phyloP scores from a whole-genome alignment of 768 basidiomycete genomes.

The Coprinopsis cinerea region DNA sequence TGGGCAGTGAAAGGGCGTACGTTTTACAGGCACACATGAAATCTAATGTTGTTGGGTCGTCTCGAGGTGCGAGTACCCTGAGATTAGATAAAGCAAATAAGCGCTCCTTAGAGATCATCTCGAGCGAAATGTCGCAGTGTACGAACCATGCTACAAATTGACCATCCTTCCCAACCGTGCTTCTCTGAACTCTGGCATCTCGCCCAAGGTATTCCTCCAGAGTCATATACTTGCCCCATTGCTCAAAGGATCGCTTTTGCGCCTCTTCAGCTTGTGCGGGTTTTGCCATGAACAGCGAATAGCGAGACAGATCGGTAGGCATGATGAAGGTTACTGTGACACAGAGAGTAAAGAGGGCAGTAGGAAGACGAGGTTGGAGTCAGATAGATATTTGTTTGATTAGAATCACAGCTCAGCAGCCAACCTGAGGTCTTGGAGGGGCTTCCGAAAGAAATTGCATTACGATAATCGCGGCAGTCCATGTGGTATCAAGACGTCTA shows the following conservation, averaged over 20 bases:
- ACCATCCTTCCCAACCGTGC: slow-evolving; percentile 40
- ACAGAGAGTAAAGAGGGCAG: no score
- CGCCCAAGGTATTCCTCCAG: slow-evolving; percentile 42
- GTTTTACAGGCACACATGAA: slow-evolving; percentile 61
- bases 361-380: no score
- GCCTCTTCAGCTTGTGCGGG: slow-evolving; percentile 37
- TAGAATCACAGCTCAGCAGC: no score
- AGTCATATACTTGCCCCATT: slow-evolving; percentile 41
- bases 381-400: no score
- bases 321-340: neutral
- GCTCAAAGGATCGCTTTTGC: slow-evolving; percentile 22
- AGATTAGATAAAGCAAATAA: neutral
- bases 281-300: slow-evolving; percentile 32
- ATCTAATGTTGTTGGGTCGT: slow-evolving; percentile 42
- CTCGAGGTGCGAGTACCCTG: slow-evolving; percentile 56
- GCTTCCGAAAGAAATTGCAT: no score
- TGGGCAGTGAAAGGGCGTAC: slow-evolving; percentile 29
- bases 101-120: neutral
- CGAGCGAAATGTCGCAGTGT: neutral
- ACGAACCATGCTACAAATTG: slow-evolving; percentile 46
- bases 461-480: no score
- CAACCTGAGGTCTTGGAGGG: no score
- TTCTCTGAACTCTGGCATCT: slow-evolving; percentile 31
- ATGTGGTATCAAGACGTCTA: no score
- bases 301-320: neutral